phyloP scores from a whole-genome alignment of 106 monocot genomes.

The Dendrobium chrysotoxum region DNA sequence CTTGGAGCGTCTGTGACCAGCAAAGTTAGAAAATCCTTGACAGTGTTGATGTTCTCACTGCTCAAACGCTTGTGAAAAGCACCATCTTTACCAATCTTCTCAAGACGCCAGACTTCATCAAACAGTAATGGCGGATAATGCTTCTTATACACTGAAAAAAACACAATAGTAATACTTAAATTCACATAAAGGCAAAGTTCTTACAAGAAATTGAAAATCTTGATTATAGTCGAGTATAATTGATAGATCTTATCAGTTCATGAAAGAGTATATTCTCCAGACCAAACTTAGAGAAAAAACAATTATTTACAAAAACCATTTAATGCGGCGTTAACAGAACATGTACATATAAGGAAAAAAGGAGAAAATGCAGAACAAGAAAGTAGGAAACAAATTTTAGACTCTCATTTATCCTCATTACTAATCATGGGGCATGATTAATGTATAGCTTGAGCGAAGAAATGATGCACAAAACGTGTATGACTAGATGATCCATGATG shows the following conservation, averaged over 20 bases:
- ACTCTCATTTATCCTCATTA: neutral
- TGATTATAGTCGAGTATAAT: neutral
- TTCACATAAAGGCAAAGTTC: neutral
- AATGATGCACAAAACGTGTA: too few species aligned
- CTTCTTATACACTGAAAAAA: conserved; percentile 90
- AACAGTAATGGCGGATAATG: conserved; percentile 68
- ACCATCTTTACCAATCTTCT: conserved; percentile 98
- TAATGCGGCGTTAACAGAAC: neutral
- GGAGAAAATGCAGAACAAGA: neutral
- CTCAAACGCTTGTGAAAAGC: conserved; percentile 90
- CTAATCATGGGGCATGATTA: too few species aligned
- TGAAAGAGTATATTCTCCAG: neutral
- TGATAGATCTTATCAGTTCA: neutral
- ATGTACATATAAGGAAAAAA: neutral
- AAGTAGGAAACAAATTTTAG: neutral
- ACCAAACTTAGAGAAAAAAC: neutral
- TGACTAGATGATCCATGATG: too few species aligned
- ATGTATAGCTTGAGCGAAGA: too few species aligned
- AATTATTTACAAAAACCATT: neutral
- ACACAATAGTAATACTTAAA: neutral
- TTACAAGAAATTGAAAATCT: neutral
- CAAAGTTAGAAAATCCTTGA: conserved; percentile 78
- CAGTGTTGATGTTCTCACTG: conserved; percentile 68
- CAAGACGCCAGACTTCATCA: conserved; percentile 93
- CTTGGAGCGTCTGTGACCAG: conserved; percentile 46